Evolutionary conservation across 2,329 filamentous ascomycete species (phyloP).

Genomic region (Diaporthe vaccinii): DNA sequence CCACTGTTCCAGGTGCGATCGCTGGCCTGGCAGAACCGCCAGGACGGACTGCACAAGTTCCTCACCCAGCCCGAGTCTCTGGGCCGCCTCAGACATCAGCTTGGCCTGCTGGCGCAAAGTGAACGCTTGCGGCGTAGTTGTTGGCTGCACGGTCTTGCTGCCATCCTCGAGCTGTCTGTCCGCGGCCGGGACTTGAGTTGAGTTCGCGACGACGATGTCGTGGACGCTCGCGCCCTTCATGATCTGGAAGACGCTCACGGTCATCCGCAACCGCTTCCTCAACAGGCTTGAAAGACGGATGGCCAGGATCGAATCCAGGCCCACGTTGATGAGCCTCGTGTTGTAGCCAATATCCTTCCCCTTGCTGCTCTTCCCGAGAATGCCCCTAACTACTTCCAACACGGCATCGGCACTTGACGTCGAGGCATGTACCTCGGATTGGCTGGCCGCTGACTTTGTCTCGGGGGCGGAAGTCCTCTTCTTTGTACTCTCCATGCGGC

Average conservation of each 20-base stretch:
- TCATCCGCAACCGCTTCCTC: constrained; percentile 42
- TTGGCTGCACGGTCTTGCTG: not conserved
- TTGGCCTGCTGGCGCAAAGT: constrained; percentile 23
- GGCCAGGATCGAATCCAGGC: constrained; percentile 46
- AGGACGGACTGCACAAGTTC: constrained; percentile 40
- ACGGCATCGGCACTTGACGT: constrained; percentile 34
- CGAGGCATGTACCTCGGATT: not conserved
- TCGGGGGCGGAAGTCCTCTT: not conserved
- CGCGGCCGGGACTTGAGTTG: not conserved
- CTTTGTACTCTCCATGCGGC: constrained; percentile 10
- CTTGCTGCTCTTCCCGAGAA: constrained; percentile 38
- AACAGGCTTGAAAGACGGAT: constrained; percentile 44
- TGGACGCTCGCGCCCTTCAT: constrained; percentile 43
- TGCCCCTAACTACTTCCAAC: constrained; percentile 40
- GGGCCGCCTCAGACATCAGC: not conserved
- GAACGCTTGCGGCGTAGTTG: not conserved
- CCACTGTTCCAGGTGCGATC: constrained; percentile 44
- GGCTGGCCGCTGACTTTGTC: not conserved
- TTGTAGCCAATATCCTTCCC: constrained; percentile 40
- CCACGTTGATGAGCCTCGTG: constrained; percentile 44
- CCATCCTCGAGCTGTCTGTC: not conserved
- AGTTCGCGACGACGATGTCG: constrained; percentile 35
- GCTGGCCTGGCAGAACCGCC: constrained; percentile 44
- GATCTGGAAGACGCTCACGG: constrained; percentile 44
- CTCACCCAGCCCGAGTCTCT: not conserved